Conservation (phyloP, 148 eudicot species). For the Camellia lanceoleosa region DNA sequence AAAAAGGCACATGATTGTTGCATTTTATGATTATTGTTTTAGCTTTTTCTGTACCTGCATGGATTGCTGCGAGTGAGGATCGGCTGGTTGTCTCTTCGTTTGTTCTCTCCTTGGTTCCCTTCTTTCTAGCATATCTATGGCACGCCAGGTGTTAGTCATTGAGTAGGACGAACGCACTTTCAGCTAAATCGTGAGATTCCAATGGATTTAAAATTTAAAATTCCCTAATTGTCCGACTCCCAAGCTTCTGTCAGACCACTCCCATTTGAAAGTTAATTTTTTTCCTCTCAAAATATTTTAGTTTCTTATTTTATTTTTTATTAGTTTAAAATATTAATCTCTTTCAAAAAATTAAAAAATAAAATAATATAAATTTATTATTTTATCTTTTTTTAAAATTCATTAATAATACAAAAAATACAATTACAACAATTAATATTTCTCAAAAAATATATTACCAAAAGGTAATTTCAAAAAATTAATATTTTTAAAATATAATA, state of each 20-base stretch:
- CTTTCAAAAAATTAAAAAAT: too few relatives aligned
- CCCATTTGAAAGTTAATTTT: neutral
- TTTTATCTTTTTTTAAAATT: too few relatives aligned
- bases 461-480: too few relatives aligned
- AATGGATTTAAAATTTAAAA: slow-evolving; percentile 7
- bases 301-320: too few relatives aligned
- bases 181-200: slow-evolving; percentile 13
- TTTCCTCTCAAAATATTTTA: too few relatives aligned
- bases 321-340: too few relatives aligned
- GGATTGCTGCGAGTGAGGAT: slow-evolving; percentile 34
- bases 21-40: neutral
- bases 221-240: neutral
- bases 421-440: too few relatives aligned
- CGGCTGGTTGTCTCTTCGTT: slow-evolving; percentile 49
- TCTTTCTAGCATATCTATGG: slow-evolving; percentile 27
- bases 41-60: slow-evolving; percentile 23
- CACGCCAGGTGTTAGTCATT: slow-evolving; percentile 44
- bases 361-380: too few relatives aligned
- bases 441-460: too few relatives aligned
- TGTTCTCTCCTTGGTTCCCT: slow-evolving; percentile 37
- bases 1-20: slow-evolving; percentile 11
- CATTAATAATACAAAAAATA: too few relatives aligned
- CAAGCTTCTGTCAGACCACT: neutral
- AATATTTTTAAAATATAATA: too few relatives aligned
- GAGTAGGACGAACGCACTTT: slow-evolving; percentile 30